Conservation (phyloP, 148 eudicot species). For the Polygonum maritimum region DNA sequence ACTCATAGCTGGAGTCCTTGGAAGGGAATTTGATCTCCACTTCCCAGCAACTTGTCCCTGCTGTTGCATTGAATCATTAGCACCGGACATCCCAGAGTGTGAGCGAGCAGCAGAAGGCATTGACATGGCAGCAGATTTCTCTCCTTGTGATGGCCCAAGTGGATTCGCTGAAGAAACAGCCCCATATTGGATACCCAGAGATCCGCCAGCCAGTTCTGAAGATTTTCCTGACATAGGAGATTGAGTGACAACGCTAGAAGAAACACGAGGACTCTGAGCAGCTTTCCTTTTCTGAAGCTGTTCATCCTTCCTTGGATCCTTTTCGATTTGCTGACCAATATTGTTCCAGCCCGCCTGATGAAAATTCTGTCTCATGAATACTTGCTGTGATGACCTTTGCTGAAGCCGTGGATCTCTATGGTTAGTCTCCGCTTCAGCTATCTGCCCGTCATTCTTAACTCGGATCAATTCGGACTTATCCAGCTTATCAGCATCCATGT, state of each 20-base stretch:
- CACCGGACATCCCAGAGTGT: slow-evolving; percentile 58
- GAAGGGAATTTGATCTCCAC: slow-evolving; percentile 71
- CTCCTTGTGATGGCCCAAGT: slow-evolving; percentile 55
- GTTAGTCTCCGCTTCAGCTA: slow-evolving; percentile 41
- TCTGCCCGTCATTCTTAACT: slow-evolving; percentile 37
- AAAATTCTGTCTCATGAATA: slow-evolving; percentile 42
- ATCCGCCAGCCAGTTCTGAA: slow-evolving; percentile 71
- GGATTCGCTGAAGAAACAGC: slow-evolving; percentile 47
- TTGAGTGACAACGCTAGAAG: slow-evolving; percentile 68
- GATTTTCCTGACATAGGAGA: slow-evolving; percentile 69
- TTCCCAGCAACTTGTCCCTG: slow-evolving; percentile 54
- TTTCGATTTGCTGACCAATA: slow-evolving; percentile 50
- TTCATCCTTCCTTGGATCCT: slow-evolving; percentile 65
- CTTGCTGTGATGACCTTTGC: slow-evolving; percentile 50
- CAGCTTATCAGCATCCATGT: slow-evolving; percentile 36
- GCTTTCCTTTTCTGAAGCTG: slow-evolving; percentile 50
- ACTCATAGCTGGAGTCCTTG: slow-evolving; percentile 57
- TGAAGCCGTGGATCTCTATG: slow-evolving; percentile 46
- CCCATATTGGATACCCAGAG: slow-evolving; percentile 63
- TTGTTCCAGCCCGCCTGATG: slow-evolving; percentile 54
- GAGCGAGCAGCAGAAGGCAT: slow-evolving; percentile 51
- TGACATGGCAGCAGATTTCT: slow-evolving; percentile 48
- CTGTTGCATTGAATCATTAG: slow-evolving; percentile 68
- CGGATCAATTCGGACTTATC: slow-evolving; percentile 44
- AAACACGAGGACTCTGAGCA: slow-evolving; percentile 74